Conservation (phyloP, 1,284 basidiomycete genomes). For the Tremellales sp. region DNA sequence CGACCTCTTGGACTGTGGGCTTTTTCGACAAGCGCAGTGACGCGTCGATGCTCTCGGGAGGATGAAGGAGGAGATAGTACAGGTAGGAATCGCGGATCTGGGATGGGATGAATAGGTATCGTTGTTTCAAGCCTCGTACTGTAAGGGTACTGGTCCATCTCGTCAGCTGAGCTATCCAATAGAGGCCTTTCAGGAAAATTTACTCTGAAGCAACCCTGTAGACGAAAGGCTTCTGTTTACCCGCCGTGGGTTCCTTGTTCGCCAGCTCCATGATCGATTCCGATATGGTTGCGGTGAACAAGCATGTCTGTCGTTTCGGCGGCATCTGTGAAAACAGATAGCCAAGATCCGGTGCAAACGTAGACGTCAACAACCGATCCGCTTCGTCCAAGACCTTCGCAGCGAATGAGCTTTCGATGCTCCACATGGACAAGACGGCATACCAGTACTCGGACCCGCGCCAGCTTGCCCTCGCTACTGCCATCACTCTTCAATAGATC, state of each 20-base stretch:
- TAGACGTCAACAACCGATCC: slow-evolving; percentile 83
- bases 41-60: slow-evolving; percentile 65
- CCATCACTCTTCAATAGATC: slow-evolving; percentile 78
- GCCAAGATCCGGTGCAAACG: slow-evolving; percentile 81
- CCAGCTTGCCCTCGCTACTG: slow-evolving; percentile 78
- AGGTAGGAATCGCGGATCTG: slow-evolving; percentile 93
- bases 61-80: slow-evolving; percentile 82
- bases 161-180: background rate
- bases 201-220: slow-evolving; percentile 75
- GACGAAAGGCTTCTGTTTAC: slow-evolving; percentile 83
- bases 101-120: slow-evolving; percentile 89
- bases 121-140: slow-evolving; percentile 75
- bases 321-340: slow-evolving; percentile 78
- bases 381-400: slow-evolving; percentile 88
- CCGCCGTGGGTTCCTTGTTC: slow-evolving; percentile 66
- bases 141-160: slow-evolving; percentile 67
- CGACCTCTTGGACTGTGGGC: slow-evolving; percentile 2
- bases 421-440: slow-evolving; percentile 25
- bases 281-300: slow-evolving; percentile 95
- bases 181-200: slow-evolving; percentile 41
- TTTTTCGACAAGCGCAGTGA: slow-evolving; percentile 21
- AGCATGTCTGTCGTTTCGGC: slow-evolving; percentile 81
- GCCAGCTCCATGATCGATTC: slow-evolving; percentile 78
- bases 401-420: background rate
- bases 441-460: slow-evolving; percentile 80